Evolutionary conservation across 306 rosid species (phyloP), one percentile per base, ranked within the genome.

Genomic region (Betula pendula): DNA sequence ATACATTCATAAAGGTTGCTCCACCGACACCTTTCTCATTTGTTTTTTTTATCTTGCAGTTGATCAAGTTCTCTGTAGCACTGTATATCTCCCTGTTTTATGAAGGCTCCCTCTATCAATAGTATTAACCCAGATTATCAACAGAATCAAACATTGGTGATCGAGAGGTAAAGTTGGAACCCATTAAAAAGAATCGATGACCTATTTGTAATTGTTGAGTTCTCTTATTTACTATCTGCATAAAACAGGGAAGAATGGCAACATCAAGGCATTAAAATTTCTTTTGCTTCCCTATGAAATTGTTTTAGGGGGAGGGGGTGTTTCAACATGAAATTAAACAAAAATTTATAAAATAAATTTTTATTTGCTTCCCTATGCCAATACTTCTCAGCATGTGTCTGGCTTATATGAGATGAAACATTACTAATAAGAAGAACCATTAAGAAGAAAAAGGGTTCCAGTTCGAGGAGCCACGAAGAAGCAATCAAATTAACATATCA

Each of bases 161-260:
- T n/a, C n/a, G n/a, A 29, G 33, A 29, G 33, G 33, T 29, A 29
- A 29, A 29, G 2, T 29, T 29, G 33, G 33, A 29, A 29, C 33
- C 33, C 33, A 29, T 29, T 29, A 29, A 29, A 29, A 1, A 29
- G 33, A 29, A 29, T 29, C 33, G 33, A 29, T 29, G 33, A 2
- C 33, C 33, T 29, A 29, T 1, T 2, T 29, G 33, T 29, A 29
- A 29, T 29, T 29, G 33, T 2, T 89, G 95, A 71, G 97, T 87
- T 89, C 83, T 92, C 97, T 97, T 92, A 69, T 92, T 95, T 68
- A 95, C 99, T 67, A 95, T 95, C 99, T 95, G 88, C 43, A 62
- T 56, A 68, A 74, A 82, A 74, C 67, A 80, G 68, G 72, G 50
- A 75, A 66, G 19, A 70, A 52, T 50, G 53, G 48, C 59, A 53